phyloP scores from a whole-genome alignment of 2,329 filamentous ascomycete species.

The Xylaria sp. region DNA sequence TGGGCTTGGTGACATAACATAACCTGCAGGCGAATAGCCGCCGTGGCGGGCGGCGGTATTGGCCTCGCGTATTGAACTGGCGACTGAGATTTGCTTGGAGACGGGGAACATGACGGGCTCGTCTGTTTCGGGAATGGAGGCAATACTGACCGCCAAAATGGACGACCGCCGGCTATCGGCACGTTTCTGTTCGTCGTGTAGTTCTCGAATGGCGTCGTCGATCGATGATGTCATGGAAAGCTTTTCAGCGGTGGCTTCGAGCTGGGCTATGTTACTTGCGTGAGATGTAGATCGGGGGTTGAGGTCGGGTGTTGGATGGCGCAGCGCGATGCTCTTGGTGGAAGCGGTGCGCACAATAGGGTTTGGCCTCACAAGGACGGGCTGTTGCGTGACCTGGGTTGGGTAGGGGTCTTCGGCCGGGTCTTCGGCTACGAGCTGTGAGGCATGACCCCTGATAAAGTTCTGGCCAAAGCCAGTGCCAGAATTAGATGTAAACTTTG shows the following conservation, averaged over 20 bases:
- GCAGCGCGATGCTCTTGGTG: constrained; percentile 52
- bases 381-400: constrained; percentile 25
- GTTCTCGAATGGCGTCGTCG: constrained; percentile 75
- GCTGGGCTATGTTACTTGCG: constrained; percentile 70
- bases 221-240: constrained; percentile 77
- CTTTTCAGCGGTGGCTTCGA: constrained; percentile 77
- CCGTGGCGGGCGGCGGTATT: constrained; percentile 71
- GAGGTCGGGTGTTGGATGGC: constrained; percentile 67
- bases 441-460: constrained; percentile 7
- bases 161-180: constrained; percentile 71
- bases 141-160: constrained; percentile 57
- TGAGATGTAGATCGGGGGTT: constrained; percentile 66
- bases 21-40: constrained; percentile 72
- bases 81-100: constrained; percentile 54
- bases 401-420: constrained; percentile 23
- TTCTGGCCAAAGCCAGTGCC: constrained; percentile 21
- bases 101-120: constrained; percentile 43
- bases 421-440: constrained; percentile 8
- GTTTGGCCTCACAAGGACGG: constrained; percentile 41
- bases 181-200: constrained; percentile 73
- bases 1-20: constrained; percentile 69
- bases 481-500: constrained; percentile 24
- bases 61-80: constrained; percentile 70
- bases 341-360: constrained; percentile 56
- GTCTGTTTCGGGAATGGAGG: constrained; percentile 42